Conservation (phyloP, 768 basidiomycete species). For the Fibroporia radiculosa region DNA sequence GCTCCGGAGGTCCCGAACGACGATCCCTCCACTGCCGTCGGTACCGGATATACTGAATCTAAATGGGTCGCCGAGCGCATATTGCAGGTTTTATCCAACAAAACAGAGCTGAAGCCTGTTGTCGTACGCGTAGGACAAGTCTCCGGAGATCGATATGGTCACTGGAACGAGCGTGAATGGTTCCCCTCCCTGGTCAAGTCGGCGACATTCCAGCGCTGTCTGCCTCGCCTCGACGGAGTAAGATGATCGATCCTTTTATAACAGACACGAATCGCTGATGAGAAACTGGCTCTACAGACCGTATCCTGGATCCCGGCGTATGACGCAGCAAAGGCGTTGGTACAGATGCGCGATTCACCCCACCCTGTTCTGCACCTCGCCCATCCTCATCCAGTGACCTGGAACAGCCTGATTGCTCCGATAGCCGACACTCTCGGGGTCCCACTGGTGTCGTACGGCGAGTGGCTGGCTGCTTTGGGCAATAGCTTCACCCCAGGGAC, state of each 20-base stretch:
- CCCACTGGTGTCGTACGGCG: background rate
- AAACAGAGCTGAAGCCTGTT: slow-evolving; percentile 28
- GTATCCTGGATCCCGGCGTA: background rate
- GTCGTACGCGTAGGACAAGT: slow-evolving; percentile 41
- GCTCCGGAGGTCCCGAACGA: no score
- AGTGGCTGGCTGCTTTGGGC: background rate
- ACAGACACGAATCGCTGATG: background rate
- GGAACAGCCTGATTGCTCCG: background rate
- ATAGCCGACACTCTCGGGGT: background rate
- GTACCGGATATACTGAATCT: slow-evolving; percentile 37
- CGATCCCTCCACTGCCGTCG: slow-evolving; percentile 27
- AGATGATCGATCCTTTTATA: slow-evolving; percentile 8
- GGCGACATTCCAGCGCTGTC: slow-evolving; percentile 15
- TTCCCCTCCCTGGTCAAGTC: slow-evolving; percentile 1
- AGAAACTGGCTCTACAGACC: background rate
- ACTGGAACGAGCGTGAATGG: slow-evolving; percentile 27
- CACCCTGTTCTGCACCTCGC: background rate
- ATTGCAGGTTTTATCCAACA: slow-evolving; percentile 21
- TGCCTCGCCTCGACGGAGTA: slow-evolving; percentile 28
- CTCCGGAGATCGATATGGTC: slow-evolving; percentile 31
- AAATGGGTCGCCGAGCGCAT: slow-evolving; percentile 37
- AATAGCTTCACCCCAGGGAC: no score
- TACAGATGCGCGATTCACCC: background rate
- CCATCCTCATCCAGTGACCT: background rate
- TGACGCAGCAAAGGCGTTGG: background rate